These are phyloP conservation scores for Saitozyma sp. DNA, from an alignment of 768 basidiomycete genomes.

Conservation along the genomic window DNA sequence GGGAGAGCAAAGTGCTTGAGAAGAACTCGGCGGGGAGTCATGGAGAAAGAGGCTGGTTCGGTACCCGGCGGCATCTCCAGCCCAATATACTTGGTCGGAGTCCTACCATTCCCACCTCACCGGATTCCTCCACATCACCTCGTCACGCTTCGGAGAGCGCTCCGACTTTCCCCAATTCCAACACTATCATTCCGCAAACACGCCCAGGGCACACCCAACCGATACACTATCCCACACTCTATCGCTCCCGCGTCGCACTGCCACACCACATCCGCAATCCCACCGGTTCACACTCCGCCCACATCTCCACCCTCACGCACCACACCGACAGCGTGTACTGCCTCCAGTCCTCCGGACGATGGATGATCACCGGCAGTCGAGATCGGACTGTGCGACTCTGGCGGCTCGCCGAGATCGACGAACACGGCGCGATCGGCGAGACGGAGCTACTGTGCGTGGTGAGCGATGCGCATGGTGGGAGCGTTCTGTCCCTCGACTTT, in stretches of 20 bases:
- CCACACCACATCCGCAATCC: conserved; percentile 5
- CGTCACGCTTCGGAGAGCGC: no score
- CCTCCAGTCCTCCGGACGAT: conserved; percentile 5
- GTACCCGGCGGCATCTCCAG: no score
- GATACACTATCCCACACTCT: conserved; percentile 38
- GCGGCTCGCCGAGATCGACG: conserved; percentile 1
- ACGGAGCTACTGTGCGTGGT: conserved; percentile 6
- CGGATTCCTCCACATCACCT: no score
- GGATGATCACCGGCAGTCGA: conserved; percentile 35
- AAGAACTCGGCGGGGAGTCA: no score
- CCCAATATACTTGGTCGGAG: no score
- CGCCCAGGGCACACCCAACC: conserved; percentile 5
- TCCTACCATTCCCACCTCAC: no score
- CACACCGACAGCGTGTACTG: conserved; percentile 32
- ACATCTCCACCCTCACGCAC: neutral
- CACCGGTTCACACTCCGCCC: conserved; percentile 2
- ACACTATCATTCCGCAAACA: no score
- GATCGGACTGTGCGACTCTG: conserved; percentile 33
- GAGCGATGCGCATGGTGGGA: conserved; percentile 29
- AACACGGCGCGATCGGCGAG: neutral
- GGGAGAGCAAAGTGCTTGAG: no score
- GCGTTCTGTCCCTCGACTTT: conserved; percentile 32
- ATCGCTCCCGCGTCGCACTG: conserved; percentile 19
- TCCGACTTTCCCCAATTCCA: no score
- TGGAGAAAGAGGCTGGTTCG: no score